Percentiles rank a stretch among this genome's conserved stretches.
Conservation (phyloP, 164 flowering plant species). For the Platanus orientalis region DNA sequence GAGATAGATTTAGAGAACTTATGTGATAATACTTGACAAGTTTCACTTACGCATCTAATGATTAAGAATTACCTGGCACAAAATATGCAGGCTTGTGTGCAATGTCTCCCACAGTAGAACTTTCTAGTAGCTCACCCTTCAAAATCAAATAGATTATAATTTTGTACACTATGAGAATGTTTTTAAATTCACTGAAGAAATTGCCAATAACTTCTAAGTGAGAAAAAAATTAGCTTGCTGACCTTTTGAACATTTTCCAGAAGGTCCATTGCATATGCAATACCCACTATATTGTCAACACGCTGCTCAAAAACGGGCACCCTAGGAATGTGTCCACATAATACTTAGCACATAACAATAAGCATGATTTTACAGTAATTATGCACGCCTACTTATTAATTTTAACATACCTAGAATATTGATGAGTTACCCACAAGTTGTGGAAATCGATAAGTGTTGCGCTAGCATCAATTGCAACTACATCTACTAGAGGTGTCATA, state of each 20-base stretch:
- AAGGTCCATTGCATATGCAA: slow-evolving; percentile 98
- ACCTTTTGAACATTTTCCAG: slow-evolving; percentile 94
- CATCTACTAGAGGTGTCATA: slow-evolving; percentile 99
- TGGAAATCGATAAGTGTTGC: slow-evolving; percentile 86
- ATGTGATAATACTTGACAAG: neutral
- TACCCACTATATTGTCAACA: slow-evolving; percentile 95
- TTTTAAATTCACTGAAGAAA: slow-evolving; percentile 17
- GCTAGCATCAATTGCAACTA: slow-evolving; percentile 94
- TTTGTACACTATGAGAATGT: slow-evolving; percentile 38
- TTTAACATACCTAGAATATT: slow-evolving; percentile 74
- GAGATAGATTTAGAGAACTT: neutral
- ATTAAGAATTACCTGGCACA: slow-evolving; percentile 73
- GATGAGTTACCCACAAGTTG: slow-evolving; percentile 84
- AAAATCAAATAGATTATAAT: slow-evolving; percentile 54
- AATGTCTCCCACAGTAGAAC: slow-evolving; percentile 77
- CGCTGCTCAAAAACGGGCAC: slow-evolving; percentile 99
- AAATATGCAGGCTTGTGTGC: slow-evolving; percentile 98
- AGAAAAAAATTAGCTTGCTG: slow-evolving; percentile 12
- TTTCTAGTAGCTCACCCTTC: slow-evolving; percentile 94
- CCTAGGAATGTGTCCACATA: slow-evolving; percentile 35
- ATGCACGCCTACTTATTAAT: neutral
- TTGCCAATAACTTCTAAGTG: slow-evolving; percentile 5
- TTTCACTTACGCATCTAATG: neutral
- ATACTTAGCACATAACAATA: slow-evolving; percentile 4
- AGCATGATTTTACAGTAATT: neutral